Conservation (phyloP, 164 flowering plant genomes). For the Annona squamosa region DNA sequence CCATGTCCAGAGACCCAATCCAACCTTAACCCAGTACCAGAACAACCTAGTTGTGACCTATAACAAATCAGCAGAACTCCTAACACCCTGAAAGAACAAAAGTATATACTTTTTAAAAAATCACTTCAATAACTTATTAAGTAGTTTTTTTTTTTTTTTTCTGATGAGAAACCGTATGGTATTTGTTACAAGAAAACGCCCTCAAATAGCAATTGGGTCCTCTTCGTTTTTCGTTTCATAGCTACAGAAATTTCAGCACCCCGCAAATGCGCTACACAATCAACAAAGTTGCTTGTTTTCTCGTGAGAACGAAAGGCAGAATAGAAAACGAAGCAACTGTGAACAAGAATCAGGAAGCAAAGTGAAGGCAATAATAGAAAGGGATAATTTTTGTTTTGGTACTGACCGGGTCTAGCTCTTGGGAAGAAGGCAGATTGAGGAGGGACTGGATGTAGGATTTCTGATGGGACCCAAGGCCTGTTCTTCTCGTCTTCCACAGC, state of each 20-base stretch:
- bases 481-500: conserved; percentile 42
- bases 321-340: not conserved
- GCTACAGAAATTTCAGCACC: not conserved
- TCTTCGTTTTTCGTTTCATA: not conserved
- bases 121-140: not conserved
- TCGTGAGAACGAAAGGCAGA: not conserved
- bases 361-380: not conserved
- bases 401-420: conserved; percentile 36
- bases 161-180: not conserved
- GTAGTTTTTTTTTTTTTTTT: not conserved
- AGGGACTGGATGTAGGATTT: conserved; percentile 34
- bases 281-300: not conserved
- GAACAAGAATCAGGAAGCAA: not conserved
- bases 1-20: not conserved
- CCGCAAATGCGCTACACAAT: not conserved
- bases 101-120: too few species aligned
- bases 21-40: not conserved
- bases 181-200: not conserved
- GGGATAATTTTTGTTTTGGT: not conserved
- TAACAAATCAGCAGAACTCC: not conserved
- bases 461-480: conserved; percentile 30
- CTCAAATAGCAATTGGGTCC: not conserved
- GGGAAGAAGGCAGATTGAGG: conserved; percentile 28
- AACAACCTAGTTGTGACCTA: not conserved
- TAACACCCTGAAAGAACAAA: too few species aligned